These are phyloP conservation scores for Candida argentea DNA, from an alignment of 805 yeast species.

Conservation along the genomic window DNA sequence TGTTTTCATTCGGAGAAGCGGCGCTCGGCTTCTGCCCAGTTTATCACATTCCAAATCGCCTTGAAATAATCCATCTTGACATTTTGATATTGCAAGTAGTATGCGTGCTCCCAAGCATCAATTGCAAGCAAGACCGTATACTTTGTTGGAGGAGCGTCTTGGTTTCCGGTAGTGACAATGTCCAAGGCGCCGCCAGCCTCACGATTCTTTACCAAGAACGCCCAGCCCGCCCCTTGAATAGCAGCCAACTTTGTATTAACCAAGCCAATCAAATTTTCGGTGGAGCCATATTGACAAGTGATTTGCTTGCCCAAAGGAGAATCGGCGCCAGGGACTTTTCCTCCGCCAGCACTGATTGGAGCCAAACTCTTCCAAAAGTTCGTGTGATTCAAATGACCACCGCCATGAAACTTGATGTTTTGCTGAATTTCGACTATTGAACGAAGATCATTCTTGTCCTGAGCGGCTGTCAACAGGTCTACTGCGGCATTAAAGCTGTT, in stretches of 20 bases:
- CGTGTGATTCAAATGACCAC: slow-evolving; percentile 41
- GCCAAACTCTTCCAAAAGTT: slow-evolving; percentile 42
- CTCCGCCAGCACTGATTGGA: slow-evolving; percentile 34
- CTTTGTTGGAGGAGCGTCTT: slow-evolving; percentile 37
- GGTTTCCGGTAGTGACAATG: slow-evolving; percentile 36
- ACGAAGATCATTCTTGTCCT: slow-evolving; percentile 29
- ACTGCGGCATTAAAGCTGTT: slow-evolving; percentile 36
- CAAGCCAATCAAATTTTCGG: slow-evolving; percentile 30
- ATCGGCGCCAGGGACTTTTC: slow-evolving; percentile 13
- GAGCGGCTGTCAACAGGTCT: slow-evolving; percentile 27
- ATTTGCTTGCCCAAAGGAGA: slow-evolving; percentile 29
- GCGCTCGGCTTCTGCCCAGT: slow-evolving; percentile 41
- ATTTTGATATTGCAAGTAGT: slow-evolving; percentile 43
- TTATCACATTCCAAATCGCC: slow-evolving; percentile 41
- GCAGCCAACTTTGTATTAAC: slow-evolving; percentile 36
- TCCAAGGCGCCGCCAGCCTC: slow-evolving; percentile 34
- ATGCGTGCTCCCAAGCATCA: slow-evolving; percentile 48
- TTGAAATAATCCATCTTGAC: slow-evolving; percentile 41
- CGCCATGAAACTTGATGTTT: slow-evolving; percentile 40
- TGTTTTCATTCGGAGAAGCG: slow-evolving; percentile 20
- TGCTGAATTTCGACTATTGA: slow-evolving; percentile 34
- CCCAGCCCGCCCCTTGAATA: slow-evolving; percentile 48
- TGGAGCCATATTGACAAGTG: slow-evolving; percentile 33
- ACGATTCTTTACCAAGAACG: slow-evolving; percentile 37
- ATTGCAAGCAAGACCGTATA: slow-evolving; percentile 38